Percentiles rank a stretch among this genome's conserved stretches.
These are phyloP conservation scores for Strobilomyces dryophilus DNA, from an alignment of 768 basidiomycete species.

Conservation along the genomic window DNA sequence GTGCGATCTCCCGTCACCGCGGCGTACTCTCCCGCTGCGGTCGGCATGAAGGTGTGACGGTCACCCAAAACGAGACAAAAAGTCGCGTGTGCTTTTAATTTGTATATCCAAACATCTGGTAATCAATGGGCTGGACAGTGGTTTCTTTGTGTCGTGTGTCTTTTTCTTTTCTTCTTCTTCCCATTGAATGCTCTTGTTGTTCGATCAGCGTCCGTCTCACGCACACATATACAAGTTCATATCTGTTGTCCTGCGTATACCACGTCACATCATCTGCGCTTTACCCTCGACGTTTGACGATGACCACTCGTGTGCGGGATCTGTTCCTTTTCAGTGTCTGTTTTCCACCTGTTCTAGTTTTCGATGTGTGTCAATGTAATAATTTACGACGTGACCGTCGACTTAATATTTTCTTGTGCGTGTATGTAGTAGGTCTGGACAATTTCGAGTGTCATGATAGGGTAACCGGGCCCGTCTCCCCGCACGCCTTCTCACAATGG, in stretches of 20 bases:
- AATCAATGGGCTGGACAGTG: constrained; percentile 26
- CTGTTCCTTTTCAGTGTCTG: not conserved
- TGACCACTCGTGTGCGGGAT: constrained; percentile 1
- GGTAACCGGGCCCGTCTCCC: too few species aligned
- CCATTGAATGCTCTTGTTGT: not conserved
- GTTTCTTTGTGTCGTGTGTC: not conserved
- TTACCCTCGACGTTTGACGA: constrained; percentile 7
- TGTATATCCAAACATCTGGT: constrained; percentile 25
- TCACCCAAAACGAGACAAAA: not conserved
- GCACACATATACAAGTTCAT: constrained; percentile 11
- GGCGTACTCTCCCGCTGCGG: constrained; percentile 41
- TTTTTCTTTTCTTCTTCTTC: not conserved
- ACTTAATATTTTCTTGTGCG: not conserved
- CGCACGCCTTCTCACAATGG: too few species aligned
- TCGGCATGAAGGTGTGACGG: constrained; percentile 45
- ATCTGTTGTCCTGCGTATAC: constrained; percentile 20
- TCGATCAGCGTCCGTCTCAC: not conserved
- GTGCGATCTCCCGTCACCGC: constrained; percentile 43
- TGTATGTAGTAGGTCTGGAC: not conserved
- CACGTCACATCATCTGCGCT: constrained; percentile 19
- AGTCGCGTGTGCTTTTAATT: constrained; percentile 5
- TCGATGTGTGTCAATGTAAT: not conserved
- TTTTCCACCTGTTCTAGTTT: not conserved
- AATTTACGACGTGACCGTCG: not conserved
- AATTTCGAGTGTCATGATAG: too few species aligned